These are phyloP conservation scores for Colletotrichum sp. DNA, from an alignment of 2,329 filamentous ascomycete species.

Conservation along the genomic window DNA sequence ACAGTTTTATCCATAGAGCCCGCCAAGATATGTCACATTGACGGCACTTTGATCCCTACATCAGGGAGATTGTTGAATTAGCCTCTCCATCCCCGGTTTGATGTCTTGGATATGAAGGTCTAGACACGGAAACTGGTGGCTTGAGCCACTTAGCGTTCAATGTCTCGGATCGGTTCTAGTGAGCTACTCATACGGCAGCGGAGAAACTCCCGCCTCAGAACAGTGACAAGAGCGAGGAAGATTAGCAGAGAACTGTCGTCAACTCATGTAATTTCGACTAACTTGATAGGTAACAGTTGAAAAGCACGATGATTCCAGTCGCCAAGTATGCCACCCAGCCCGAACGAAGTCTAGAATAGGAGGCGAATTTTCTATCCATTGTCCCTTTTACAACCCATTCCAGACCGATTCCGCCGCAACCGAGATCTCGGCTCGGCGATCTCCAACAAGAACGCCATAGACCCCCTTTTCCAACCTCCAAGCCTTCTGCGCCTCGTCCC, in stretches of 20 bases:
- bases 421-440: neutral
- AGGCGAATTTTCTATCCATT: neutral
- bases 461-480: constrained; percentile 15
- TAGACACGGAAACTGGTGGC: neutral
- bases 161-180: neutral
- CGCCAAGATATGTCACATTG: neutral
- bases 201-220: neutral
- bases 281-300: neutral
- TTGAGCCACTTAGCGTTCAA: neutral
- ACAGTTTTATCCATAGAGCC: neutral
- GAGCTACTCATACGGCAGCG: neutral
- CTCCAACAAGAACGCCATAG: constrained; percentile 12
- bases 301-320: neutral
- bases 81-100: neutral
- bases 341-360: neutral
- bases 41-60: neutral
- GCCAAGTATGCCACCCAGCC: neutral
- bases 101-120: neutral
- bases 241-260: neutral
- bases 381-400: neutral
- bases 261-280: neutral
- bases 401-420: neutral
- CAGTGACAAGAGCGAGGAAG: neutral
- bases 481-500: constrained; percentile 6
- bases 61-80: neutral